phyloP scores from a whole-genome alignment of 805 yeast genomes.

The Metschnikowia drakensbergensis region DNA sequence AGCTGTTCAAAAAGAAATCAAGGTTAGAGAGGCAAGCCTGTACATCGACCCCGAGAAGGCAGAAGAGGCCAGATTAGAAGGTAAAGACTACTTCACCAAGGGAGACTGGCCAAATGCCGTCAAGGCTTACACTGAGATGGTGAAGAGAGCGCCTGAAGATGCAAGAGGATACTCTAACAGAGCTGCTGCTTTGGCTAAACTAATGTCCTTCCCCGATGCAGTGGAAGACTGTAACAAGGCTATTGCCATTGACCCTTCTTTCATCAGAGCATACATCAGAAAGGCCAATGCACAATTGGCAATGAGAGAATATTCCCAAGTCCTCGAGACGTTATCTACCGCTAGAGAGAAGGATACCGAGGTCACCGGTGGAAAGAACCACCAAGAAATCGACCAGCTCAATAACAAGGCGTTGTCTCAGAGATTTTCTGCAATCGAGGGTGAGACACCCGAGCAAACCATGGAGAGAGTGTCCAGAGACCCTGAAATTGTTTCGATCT shows the following conservation, averaged over 20 bases:
- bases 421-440: constrained; percentile 77
- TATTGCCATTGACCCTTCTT: constrained; percentile 79
- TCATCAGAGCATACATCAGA: constrained; percentile 92
- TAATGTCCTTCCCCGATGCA: constrained; percentile 97
- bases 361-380: constrained; percentile 50
- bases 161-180: constrained; percentile 97
- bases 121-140: constrained; percentile 90
- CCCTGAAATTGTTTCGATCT: constrained; percentile 87
- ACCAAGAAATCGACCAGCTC: constrained; percentile 78
- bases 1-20: constrained; percentile 78
- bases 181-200: constrained; percentile 93
- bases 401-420: constrained; percentile 70
- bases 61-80: constrained; percentile 89
- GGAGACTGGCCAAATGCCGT: constrained; percentile 98
- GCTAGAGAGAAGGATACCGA: constrained; percentile 77
- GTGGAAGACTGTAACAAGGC: constrained; percentile 89
- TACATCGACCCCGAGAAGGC: constrained; percentile 90
- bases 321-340: constrained; percentile 72
- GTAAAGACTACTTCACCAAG: constrained; percentile 82
- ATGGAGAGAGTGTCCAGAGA: constrained; percentile 86
- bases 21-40: constrained; percentile 68
- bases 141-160: constrained; percentile 94
- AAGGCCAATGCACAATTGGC: constrained; percentile 94
- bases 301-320: constrained; percentile 78
- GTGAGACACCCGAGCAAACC: constrained; percentile 93